Base-by-base conservation (phyloP, 2,329 filamentous ascomycete genomes). In the Aspergillus novoparasiticus region DNA sequence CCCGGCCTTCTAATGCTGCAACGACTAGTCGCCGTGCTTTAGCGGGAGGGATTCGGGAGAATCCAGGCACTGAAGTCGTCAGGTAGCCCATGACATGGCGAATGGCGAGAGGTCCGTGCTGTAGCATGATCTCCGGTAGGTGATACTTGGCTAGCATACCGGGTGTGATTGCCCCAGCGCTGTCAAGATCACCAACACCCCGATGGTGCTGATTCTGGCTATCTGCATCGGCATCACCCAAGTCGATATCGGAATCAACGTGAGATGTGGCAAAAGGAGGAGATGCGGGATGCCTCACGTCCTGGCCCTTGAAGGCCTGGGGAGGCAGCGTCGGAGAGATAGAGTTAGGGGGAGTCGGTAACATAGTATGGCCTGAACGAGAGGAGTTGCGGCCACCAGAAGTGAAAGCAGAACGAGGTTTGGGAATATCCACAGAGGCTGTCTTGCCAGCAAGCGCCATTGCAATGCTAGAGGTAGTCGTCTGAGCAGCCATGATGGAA, bases 41-140 rank as follows among this genome's bases (percentile, higher is more conserved):
- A 63, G 92, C 90, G 60, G 93, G 92, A 30, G 93, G 90, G 60
- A 97, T 95, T 59, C 89, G 88, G 45, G 92, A 92, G 76, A 97
- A 98, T 65, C 94, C 95, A 30, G 95, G 94, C 12, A 99, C 92
- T 16, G 92, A 92, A 56, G 94, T 94, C 43, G 93, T 97, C 73
- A 99, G 85, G 79, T 96, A 94, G 68, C 92, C 92, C 87, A 96
- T 97, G 75, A 99, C 90, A 80, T 97, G 91, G 72, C 94, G 91
- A 78, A 99, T 97, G 58, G 95, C 93, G 78, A 97, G 82, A 57
- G 95, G 94, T 28, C 94, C 95, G 75, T 97, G 91, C 75, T 89
- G 89, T 66, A 97, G 85, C 74, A 99, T 85, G 77, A 98, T 96
- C 71, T 92, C 91, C 2, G 94, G 94, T 64, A 99, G 86, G 77